phyloP scores from a whole-genome alignment of 805 yeast species.

The Teunomyces cretensis region DNA sequence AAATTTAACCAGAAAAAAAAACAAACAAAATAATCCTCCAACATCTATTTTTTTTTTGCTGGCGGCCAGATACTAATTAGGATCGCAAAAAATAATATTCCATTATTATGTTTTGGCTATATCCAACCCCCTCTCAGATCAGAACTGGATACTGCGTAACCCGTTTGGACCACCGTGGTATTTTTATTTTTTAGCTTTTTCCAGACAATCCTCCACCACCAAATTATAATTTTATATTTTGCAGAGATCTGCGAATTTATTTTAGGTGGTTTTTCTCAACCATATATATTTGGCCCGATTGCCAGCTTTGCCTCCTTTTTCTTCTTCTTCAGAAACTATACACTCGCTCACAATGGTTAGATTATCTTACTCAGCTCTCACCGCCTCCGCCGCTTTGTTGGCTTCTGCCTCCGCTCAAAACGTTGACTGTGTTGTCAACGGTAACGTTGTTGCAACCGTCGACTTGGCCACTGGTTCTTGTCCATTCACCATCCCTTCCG shows the following conservation, averaged over 20 bases:
- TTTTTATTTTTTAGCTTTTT: too few relatives aligned
- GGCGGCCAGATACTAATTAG: not conserved
- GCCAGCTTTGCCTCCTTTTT: not conserved
- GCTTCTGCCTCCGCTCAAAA: constrained; percentile 29
- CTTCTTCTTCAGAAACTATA: not conserved
- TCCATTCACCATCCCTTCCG: constrained; percentile 34
- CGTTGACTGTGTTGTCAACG: constrained; percentile 39
- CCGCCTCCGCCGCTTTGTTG: constrained; percentile 19
- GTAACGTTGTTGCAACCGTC: constrained; percentile 32
- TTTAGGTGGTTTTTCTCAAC: not conserved
- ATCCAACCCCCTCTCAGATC: not conserved
- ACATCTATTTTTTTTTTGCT: not conserved
- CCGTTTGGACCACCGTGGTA: not conserved
- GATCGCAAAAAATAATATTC: too few relatives aligned
- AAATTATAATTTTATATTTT: too few relatives aligned
- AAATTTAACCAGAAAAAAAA: too few relatives aligned
- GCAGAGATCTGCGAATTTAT: too few relatives aligned
- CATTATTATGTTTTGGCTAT: too few relatives aligned
- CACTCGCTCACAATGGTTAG: constrained; percentile 14
- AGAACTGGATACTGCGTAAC: not conserved
- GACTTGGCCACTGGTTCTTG: constrained; percentile 42
- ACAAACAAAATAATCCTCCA: too few relatives aligned
- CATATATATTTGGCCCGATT: not conserved
- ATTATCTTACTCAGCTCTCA: constrained; percentile 15
- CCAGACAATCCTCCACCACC: not conserved